These are phyloP conservation scores for Elaeis guineensis DNA, from an alignment of 176 grass and related monocot genomes.

Conservation along the genomic window DNA sequence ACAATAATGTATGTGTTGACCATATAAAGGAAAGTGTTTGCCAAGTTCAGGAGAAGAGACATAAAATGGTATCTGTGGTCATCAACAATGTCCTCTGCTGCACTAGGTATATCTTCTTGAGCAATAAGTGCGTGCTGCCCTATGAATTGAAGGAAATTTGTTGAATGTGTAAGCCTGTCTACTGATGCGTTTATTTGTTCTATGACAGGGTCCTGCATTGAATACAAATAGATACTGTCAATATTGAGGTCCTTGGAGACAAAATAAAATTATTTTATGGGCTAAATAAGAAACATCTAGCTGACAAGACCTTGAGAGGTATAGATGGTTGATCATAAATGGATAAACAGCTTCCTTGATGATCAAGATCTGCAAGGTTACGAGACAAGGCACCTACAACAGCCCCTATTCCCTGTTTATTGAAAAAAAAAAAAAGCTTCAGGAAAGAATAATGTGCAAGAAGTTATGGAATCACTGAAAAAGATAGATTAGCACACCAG, in stretches of 20 bases:
- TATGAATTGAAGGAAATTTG: conserved; percentile 83
- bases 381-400: conserved; percentile 80
- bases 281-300: conserved; percentile 2
- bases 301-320: conserved; percentile 45
- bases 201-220: conserved; percentile 62
- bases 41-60: conserved; percentile 73
- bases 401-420: conserved; percentile 70
- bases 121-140: conserved; percentile 79
- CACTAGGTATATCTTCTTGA: conserved; percentile 67
- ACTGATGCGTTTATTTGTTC: conserved; percentile 69
- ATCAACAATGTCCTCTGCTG: conserved; percentile 61
- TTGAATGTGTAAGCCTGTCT: conserved; percentile 61
- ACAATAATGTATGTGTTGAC: conserved; percentile 96
- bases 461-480: too few relatives aligned
- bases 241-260: background rate
- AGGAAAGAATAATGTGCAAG: too few relatives aligned
- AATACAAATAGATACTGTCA: background rate
- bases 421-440: conserved; percentile 15
- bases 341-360: conserved; percentile 74
- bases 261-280: conserved; percentile 1
- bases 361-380: conserved; percentile 75
- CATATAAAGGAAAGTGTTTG: conserved; percentile 94
- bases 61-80: conserved; percentile 81
- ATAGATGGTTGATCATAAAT: conserved; percentile 84
- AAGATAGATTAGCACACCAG: too few relatives aligned